These are phyloP conservation scores for Lepidopterella palustris DNA, from an alignment of 495 filamentous ascomycete species.

Conservation along the genomic window DNA sequence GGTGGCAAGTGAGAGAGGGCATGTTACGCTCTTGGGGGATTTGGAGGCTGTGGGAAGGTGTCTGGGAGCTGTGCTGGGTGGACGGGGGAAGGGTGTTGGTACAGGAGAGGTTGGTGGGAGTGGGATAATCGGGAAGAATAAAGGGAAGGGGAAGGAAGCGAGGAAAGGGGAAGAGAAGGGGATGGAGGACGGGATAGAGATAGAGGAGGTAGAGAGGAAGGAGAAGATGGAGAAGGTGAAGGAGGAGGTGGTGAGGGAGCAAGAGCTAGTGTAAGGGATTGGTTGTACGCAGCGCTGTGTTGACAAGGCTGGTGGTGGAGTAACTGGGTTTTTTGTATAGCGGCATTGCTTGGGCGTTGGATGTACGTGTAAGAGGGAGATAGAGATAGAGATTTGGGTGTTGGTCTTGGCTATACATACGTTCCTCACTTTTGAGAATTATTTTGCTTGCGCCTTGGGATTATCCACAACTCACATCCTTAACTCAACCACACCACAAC, in stretches of 20 bases:
- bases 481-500: no score
- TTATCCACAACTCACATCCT: no score
- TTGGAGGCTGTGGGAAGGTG: constrained; percentile 73
- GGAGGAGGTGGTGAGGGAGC: neutral
- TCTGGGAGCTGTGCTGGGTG: constrained; percentile 58
- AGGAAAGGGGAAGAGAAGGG: neutral
- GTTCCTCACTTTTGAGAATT: neutral
- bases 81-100: constrained; percentile 65
- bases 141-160: neutral
- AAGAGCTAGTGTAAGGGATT: neutral
- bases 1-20: constrained; percentile 74
- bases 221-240: neutral
- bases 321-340: neutral
- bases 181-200: constrained; percentile 3
- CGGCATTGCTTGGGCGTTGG: neutral
- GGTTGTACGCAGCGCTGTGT: neutral
- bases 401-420: neutral
- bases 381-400: neutral
- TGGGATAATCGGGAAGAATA: constrained; percentile 4
- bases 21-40: constrained; percentile 82
- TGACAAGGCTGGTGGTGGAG: neutral
- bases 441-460: no score
- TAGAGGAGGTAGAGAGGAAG: neutral
- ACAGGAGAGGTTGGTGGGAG: constrained; percentile 36
- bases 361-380: neutral